Conservation (phyloP, 2,329 filamentous ascomycete species). For the Diaporthe velutina region DNA sequence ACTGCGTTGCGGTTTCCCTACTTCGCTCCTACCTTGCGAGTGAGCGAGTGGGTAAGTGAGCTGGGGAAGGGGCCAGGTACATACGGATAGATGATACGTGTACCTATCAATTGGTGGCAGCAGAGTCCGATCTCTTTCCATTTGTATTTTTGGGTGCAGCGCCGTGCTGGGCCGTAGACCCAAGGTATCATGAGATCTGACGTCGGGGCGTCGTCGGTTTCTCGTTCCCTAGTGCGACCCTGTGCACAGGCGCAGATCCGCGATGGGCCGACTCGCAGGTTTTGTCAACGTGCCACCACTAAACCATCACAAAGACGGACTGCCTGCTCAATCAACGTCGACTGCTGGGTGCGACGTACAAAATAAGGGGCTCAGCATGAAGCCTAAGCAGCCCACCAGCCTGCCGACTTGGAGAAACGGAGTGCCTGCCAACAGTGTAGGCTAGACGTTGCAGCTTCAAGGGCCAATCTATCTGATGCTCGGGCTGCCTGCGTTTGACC, state of each 20-base stretch:
- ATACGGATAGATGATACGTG: background rate
- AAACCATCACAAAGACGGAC: background rate
- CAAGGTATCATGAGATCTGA: constrained; percentile 31
- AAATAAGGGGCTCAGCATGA: background rate
- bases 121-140: background rate
- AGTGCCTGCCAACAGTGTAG: background rate
- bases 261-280: constrained; percentile 5
- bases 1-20: background rate
- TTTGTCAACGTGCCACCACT: background rate
- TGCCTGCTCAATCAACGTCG: background rate
- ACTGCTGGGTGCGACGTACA: too few relatives aligned
- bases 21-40: background rate
- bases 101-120: background rate
- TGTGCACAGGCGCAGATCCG: constrained; percentile 7
- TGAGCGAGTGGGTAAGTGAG: background rate
- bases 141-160: background rate
- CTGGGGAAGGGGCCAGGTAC: background rate
- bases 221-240: constrained; percentile 3
- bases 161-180: constrained; percentile 1
- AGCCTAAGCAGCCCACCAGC: background rate
- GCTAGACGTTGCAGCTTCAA: background rate
- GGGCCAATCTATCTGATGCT: constrained; percentile 30
- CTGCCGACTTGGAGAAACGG: background rate
- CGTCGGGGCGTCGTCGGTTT: constrained; percentile 25
- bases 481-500: constrained; percentile 11